Percentiles rank a stretch among this genome's conserved stretches.
These are phyloP conservation scores for Aspergillus bombycis DNA, from an alignment of 2,329 filamentous ascomycete species.

Conservation along the genomic window DNA sequence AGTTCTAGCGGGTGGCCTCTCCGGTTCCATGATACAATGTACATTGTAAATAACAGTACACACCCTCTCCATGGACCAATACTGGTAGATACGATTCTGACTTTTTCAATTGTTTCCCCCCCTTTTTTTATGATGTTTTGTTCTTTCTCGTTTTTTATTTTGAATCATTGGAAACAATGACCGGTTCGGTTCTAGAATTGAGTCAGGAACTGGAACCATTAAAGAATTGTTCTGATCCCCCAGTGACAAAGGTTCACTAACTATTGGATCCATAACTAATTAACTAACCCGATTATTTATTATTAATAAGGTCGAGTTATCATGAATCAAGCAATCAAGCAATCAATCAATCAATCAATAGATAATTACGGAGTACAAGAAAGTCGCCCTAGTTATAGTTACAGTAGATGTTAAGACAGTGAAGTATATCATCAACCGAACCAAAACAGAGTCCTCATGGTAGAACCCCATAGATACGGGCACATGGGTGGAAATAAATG, in stretches of 20 bases:
- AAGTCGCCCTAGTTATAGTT: background rate
- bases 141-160: background rate
- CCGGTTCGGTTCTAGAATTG: background rate
- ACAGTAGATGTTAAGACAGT: background rate
- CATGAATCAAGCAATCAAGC: no score
- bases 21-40: background rate
- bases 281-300: no score
- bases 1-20: background rate
- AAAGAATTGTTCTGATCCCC: background rate
- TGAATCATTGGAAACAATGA: background rate
- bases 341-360: no score
- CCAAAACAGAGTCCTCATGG: background rate
- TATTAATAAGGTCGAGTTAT: no score
- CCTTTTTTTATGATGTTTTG: background rate
- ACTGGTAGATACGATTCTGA: no score
- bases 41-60: slow-evolving; percentile 2
- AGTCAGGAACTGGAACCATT: background rate
- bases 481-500: background rate
- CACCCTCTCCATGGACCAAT: no score
- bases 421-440: no score
- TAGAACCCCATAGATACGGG: background rate
- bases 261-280: no score
- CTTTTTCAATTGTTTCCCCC: background rate
- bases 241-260: background rate
- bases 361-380: no score